phyloP scores from a whole-genome alignment of 1,284 basidiomycete genomes.

The Ceratobasidium sp. region DNA sequence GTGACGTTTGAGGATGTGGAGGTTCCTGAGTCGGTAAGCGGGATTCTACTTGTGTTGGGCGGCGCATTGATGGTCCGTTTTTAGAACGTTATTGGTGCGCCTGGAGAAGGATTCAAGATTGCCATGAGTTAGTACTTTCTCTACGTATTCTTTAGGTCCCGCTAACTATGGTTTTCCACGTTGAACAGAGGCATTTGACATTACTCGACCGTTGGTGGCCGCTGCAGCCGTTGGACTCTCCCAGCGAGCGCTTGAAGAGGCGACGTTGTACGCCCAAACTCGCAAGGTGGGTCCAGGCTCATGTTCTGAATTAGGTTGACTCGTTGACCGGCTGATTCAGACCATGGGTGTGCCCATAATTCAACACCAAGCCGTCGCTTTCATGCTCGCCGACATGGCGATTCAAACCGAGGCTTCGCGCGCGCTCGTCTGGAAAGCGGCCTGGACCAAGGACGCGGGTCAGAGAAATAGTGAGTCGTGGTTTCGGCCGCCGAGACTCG shows the following conservation, averaged over 20 bases:
- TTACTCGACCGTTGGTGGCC: slow-evolving; percentile 61
- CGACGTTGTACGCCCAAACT: slow-evolving; percentile 63
- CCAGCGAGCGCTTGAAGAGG: slow-evolving; percentile 63
- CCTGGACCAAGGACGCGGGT: slow-evolving; percentile 62
- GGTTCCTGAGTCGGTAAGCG: slow-evolving; percentile 55
- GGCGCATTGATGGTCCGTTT: not conserved
- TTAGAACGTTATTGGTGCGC: slow-evolving; percentile 61
- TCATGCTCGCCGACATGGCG: slow-evolving; percentile 67
- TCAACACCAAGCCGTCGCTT: slow-evolving; percentile 64
- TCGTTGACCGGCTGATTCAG: slow-evolving; percentile 50
- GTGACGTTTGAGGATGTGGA: slow-evolving; percentile 64
- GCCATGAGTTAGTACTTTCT: slow-evolving; percentile 46
- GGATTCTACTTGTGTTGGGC: not conserved
- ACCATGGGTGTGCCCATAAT: slow-evolving; percentile 67
- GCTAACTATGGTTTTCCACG: slow-evolving; percentile 49
- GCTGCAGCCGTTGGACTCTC: slow-evolving; percentile 64
- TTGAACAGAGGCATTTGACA: slow-evolving; percentile 65
- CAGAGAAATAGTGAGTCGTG: slow-evolving; percentile 58
- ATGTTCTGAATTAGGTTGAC: no score
- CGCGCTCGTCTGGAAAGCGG: slow-evolving; percentile 61
- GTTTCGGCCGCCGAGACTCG: slow-evolving; percentile 26
- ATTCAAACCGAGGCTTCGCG: slow-evolving; percentile 61
- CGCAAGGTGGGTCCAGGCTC: slow-evolving; percentile 54
- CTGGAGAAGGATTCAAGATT: slow-evolving; percentile 65
- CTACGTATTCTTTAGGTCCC: no score